These are phyloP conservation scores for Xylariomycetidae sp. DNA, from an alignment of 2,329 filamentous ascomycete species.

Conservation along the genomic window DNA sequence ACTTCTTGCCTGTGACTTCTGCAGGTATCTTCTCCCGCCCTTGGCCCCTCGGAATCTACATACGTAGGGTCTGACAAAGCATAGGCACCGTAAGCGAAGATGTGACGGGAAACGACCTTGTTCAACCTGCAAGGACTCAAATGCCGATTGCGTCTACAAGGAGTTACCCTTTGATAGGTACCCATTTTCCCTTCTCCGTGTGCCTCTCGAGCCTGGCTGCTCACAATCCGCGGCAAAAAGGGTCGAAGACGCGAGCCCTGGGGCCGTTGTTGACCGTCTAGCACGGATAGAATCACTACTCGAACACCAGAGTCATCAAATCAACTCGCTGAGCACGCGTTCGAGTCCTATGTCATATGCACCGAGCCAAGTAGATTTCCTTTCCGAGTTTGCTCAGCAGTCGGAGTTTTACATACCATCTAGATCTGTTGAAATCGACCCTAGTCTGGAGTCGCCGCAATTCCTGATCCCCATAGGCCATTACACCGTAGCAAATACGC, in stretches of 20 bases:
- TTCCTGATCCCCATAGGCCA: conserved; percentile 33
- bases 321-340: conserved; percentile 20
- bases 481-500: conserved; percentile 27
- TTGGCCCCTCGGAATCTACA: conserved; percentile 1
- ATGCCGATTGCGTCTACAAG: conserved; percentile 35
- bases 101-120: conserved; percentile 35
- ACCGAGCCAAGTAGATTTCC: conserved; percentile 19
- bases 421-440: conserved; percentile 14
- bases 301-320: conserved; percentile 27
- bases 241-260: conserved; percentile 29
- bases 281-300: conserved; percentile 32
- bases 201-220: conserved; percentile 1
- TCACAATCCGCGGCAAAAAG: conserved; percentile 14
- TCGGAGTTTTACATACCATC: conserved; percentile 17
- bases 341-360: conserved; percentile 20
- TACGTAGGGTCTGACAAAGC: conserved; percentile 10
- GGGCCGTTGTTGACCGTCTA: conserved; percentile 32
- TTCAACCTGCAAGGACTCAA: conserved; percentile 33
- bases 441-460: conserved; percentile 25
- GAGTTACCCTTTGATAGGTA: conserved; percentile 32
- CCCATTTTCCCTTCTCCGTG: neutral
- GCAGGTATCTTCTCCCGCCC: conserved; percentile 18
- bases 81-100: conserved; percentile 32
- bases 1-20: conserved; percentile 37
- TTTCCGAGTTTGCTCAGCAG: conserved; percentile 15